Evolutionary conservation across 495 filamentous ascomycete genomes (phyloP).

Genomic region (Lasiosphaeriaceae sp.): DNA sequence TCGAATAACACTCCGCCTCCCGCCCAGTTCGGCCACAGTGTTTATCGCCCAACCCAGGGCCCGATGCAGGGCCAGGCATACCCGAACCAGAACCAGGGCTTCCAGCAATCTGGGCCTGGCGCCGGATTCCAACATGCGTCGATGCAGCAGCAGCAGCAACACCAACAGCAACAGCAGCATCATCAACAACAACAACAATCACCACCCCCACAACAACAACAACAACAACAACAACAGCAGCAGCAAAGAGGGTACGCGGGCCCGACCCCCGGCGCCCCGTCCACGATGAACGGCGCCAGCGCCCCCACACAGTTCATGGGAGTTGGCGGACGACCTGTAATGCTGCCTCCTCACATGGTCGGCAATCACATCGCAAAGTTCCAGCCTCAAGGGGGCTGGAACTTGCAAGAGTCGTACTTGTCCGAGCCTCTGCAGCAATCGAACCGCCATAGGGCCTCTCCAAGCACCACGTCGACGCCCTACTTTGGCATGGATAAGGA

Average conservation of each 20-base stretch:
- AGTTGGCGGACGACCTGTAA: constrained; percentile 10
- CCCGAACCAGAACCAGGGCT: constrained; percentile 16
- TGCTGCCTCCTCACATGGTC: constrained; percentile 21
- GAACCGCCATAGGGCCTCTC: constrained; percentile 32
- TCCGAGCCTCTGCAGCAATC: constrained; percentile 39
- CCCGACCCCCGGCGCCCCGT: constrained; percentile 9
- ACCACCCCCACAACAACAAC: not conserved
- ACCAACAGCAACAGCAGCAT: not conserved
- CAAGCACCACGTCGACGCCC: constrained; percentile 31
- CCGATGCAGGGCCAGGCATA: constrained; percentile 13
- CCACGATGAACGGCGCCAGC: constrained; percentile 8
- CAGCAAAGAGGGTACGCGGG: constrained; percentile 11
- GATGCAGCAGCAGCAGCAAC: constrained; percentile 6
- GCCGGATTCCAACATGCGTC: constrained; percentile 3
- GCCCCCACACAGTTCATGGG: constrained; percentile 7
- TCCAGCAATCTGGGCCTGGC: not conserved
- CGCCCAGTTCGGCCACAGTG: constrained; percentile 16
- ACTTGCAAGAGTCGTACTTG: constrained; percentile 42
- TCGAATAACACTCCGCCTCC: constrained; percentile 6
- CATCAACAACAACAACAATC: too few relatives aligned
- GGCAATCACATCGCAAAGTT: constrained; percentile 24
- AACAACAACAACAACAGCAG: constrained; percentile 10
- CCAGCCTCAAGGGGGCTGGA: constrained; percentile 36
- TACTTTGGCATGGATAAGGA: constrained; percentile 45
- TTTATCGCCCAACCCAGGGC: constrained; percentile 27